These are phyloP conservation scores for Ustilago loliicola DNA, from an alignment of 1,284 basidiomycete species.

Conservation along the genomic window DNA sequence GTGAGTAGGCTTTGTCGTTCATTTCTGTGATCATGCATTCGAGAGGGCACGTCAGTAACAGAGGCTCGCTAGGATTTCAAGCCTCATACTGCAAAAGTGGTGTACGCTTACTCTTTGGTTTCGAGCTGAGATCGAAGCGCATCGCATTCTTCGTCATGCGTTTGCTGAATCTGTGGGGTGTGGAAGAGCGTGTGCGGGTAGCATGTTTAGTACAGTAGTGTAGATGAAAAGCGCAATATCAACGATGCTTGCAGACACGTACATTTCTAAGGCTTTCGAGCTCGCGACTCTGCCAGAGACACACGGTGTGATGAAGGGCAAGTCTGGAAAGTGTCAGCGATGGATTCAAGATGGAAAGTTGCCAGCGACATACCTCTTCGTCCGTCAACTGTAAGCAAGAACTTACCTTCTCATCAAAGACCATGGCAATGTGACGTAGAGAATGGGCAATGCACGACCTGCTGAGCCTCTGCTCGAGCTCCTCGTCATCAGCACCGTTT, in stretches of 20 bases:
- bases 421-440: constrained; percentile 38
- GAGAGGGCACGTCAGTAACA: neutral
- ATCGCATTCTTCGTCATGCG: constrained; percentile 17
- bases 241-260: neutral
- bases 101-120: constrained; percentile 14
- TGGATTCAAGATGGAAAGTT: neutral
- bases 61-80: neutral
- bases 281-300: constrained; percentile 29
- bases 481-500: neutral
- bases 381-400: neutral
- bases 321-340: neutral
- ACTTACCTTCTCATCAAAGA: constrained; percentile 47
- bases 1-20: constrained; percentile 4
- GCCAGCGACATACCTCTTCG: neutral
- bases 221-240: too few relatives aligned
- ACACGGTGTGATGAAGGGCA: neutral
- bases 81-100: neutral
- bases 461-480: constrained; percentile 23
- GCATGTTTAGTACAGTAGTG: neutral
- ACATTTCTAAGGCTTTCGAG: constrained; percentile 37
- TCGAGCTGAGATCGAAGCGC: constrained; percentile 14
- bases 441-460: constrained; percentile 31
- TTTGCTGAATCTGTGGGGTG: constrained; percentile 19
- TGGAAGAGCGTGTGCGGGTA: too few relatives aligned
- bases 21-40: constrained; percentile 7